Conservation (phyloP, 352 stramenopile species). For the Globisporangium camurandrum region DNA sequence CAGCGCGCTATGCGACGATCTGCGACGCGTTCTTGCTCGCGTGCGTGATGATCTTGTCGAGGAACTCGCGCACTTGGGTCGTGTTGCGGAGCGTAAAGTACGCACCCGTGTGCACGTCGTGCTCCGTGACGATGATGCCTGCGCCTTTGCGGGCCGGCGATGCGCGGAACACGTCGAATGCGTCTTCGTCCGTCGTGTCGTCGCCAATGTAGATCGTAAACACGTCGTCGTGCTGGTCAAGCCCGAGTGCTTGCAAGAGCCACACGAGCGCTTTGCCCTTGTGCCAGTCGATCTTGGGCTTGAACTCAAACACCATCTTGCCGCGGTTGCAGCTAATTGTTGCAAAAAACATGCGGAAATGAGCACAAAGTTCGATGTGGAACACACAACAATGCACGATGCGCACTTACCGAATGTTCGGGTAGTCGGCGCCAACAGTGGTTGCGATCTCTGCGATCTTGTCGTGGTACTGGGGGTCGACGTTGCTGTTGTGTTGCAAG, state of each 20-base stretch:
- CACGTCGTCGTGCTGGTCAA: slow-evolving; percentile 67
- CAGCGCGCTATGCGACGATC: slow-evolving; percentile 3
- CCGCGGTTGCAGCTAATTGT: slow-evolving; percentile 58
- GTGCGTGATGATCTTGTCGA: slow-evolving; percentile 55
- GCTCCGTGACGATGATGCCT: slow-evolving; percentile 80
- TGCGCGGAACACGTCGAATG: slow-evolving; percentile 62
- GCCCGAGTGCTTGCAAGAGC: slow-evolving; percentile 65
- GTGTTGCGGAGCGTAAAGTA: slow-evolving; percentile 77
- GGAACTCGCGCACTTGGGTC: slow-evolving; percentile 62
- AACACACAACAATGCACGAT: neutral
- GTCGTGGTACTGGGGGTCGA: slow-evolving; percentile 25
- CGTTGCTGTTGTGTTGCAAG: slow-evolving; percentile 33
- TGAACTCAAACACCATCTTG: slow-evolving; percentile 89
- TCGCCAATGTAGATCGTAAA: slow-evolving; percentile 92
- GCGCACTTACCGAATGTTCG: slow-evolving; percentile 54
- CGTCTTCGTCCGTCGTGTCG: slow-evolving; percentile 87
- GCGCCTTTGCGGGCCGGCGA: slow-evolving; percentile 50
- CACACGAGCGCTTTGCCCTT: slow-evolving; percentile 87
- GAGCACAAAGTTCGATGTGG: neutral
- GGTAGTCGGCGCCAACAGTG: slow-evolving; percentile 29
- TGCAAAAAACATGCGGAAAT: slow-evolving; percentile 1
- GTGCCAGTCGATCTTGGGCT: slow-evolving; percentile 89
- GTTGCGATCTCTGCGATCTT: slow-evolving; percentile 43
- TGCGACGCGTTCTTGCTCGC: slow-evolving; percentile 4
- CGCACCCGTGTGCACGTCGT: slow-evolving; percentile 55